Percentiles rank a stretch among this genome's conserved stretches.
phyloP scores from a whole-genome alignment of 352 stramenopile species.

The Pythium sukuiense region DNA sequence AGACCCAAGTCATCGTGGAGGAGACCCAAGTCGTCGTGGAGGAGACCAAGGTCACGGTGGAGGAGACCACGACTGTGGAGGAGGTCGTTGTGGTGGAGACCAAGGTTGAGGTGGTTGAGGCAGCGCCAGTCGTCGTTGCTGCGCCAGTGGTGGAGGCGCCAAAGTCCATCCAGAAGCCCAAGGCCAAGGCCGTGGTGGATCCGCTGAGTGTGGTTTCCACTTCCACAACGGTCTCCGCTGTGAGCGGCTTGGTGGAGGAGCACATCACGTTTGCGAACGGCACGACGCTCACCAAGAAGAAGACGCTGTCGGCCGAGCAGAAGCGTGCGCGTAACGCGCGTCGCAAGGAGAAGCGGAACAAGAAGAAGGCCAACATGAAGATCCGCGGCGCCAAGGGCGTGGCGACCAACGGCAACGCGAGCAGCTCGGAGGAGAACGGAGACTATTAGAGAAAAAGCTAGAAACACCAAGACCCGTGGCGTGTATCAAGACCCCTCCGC shows the following conservation, averaged over 20 bases:
- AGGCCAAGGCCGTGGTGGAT: slow-evolving; percentile 3
- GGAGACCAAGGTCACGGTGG: slow-evolving; percentile 10
- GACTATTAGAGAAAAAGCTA: slow-evolving; percentile 5
- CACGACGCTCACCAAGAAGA: slow-evolving; percentile 25
- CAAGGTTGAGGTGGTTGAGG: slow-evolving; percentile 3
- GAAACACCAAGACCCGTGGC: neutral
- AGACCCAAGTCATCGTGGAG: too few relatives aligned
- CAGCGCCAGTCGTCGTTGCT: slow-evolving; percentile 3
- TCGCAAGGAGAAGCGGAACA: slow-evolving; percentile 78
- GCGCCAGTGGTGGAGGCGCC: slow-evolving; percentile 15
- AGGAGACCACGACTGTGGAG: slow-evolving; percentile 19
- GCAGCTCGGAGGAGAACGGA: slow-evolving; percentile 30
- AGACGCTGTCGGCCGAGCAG: slow-evolving; percentile 50
- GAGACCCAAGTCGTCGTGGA: too few relatives aligned
- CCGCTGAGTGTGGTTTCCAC: slow-evolving; percentile 9
- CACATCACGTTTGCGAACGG: slow-evolving; percentile 22
- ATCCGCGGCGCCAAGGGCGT: slow-evolving; percentile 30
- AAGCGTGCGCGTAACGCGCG: slow-evolving; percentile 70
- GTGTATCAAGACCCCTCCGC: neutral
- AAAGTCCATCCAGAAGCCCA: neutral
- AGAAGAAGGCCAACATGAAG: slow-evolving; percentile 64
- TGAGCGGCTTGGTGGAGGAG: neutral
- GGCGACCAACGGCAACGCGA: slow-evolving; percentile 27
- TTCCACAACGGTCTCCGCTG: slow-evolving; percentile 5
- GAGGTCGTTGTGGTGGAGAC: neutral